Percentiles rank a stretch among this genome's conserved stretches.
Evolutionary conservation across 1,139 yeast species (phyloP).

Genomic region (Hyphopichia burtonii): DNA sequence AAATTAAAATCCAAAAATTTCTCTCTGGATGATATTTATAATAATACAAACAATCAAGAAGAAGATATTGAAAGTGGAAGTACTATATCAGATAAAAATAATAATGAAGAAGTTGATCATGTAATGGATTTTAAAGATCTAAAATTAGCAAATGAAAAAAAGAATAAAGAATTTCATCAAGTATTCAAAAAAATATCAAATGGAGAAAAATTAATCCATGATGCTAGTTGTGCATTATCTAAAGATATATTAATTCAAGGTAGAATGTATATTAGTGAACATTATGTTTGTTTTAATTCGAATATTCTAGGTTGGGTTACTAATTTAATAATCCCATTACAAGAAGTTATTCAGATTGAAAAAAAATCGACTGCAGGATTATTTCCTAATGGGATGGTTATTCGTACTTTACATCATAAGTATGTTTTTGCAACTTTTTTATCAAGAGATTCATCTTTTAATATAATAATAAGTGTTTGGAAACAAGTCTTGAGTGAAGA

Average conservation of each 20-base stretch:
- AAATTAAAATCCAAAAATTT: slow-evolving; percentile 8
- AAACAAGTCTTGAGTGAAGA: slow-evolving; percentile 36
- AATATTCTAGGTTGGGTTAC: slow-evolving; percentile 77
- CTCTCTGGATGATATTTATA: slow-evolving; percentile 3
- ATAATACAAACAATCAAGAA: slow-evolving; percentile 9
- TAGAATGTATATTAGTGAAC: slow-evolving; percentile 60
- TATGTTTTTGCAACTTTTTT: slow-evolving; percentile 73
- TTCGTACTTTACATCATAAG: slow-evolving; percentile 68
- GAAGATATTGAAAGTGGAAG: slow-evolving; percentile 7
- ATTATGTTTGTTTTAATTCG: slow-evolving; percentile 64
- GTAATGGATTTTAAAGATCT: slow-evolving; percentile 24
- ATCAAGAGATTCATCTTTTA: slow-evolving; percentile 65
- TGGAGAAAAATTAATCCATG: slow-evolving; percentile 58
- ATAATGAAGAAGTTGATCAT: slow-evolving; percentile 9
- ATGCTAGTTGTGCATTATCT: slow-evolving; percentile 69
- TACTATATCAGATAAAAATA: background rate
- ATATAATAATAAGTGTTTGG: slow-evolving; percentile 64
- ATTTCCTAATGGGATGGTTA: slow-evolving; percentile 73
- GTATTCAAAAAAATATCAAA: slow-evolving; percentile 55
- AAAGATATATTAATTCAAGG: slow-evolving; percentile 76
- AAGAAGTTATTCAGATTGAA: slow-evolving; percentile 69
- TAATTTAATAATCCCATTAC: slow-evolving; percentile 61
- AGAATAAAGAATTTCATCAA: slow-evolving; percentile 63
- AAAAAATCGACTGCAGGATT: slow-evolving; percentile 71
- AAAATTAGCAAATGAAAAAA: slow-evolving; percentile 37